Conservation (phyloP, 2,329 filamentous ascomycete genomes). For the Neoscytalidium dimidiatum region DNA sequence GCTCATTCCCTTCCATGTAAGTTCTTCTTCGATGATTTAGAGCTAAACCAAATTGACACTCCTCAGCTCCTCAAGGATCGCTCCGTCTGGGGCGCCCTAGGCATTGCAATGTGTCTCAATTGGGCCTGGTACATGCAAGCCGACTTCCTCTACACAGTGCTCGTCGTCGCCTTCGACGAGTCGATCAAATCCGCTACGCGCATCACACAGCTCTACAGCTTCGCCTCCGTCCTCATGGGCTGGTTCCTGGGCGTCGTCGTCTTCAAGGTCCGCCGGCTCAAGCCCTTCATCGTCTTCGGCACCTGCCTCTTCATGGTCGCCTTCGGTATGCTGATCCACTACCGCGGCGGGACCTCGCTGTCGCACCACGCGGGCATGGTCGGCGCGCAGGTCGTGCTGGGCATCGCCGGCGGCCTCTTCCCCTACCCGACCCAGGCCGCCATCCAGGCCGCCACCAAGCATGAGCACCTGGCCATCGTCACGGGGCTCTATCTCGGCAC, state of each 20-base stretch:
- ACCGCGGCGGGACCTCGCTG: constrained; percentile 53
- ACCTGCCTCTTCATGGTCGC: constrained; percentile 65
- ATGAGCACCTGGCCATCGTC: constrained; percentile 63
- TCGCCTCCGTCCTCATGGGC: constrained; percentile 60
- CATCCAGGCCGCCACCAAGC: constrained; percentile 53
- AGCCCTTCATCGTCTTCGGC: constrained; percentile 64
- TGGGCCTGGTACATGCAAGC: constrained; percentile 62
- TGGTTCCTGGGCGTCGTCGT: constrained; percentile 59
- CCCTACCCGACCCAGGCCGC: constrained; percentile 53
- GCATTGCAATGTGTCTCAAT: constrained; percentile 43
- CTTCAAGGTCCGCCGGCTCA: constrained; percentile 60
- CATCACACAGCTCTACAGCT: constrained; percentile 61
- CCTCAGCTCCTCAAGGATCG: constrained; percentile 60
- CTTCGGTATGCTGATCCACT: constrained; percentile 65
- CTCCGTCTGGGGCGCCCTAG: constrained; percentile 64
- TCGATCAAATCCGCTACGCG: constrained; percentile 58
- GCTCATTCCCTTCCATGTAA: constrained; percentile 59
- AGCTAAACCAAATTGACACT: too few relatives aligned
- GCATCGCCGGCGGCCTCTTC: constrained; percentile 66
- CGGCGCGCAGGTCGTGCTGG: constrained; percentile 63
- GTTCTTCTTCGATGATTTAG: too few relatives aligned
- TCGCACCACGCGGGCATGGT: constrained; percentile 59
- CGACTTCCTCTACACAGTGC: constrained; percentile 65
- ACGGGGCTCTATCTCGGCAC: constrained; percentile 63
- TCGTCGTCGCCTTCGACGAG: constrained; percentile 63